A percentile compares a stretch with the other conserved stretches of the same genome.
Evolutionary conservation across 441 rosid species (phyloP).

Genomic region (Croton laevigatus): DNA sequence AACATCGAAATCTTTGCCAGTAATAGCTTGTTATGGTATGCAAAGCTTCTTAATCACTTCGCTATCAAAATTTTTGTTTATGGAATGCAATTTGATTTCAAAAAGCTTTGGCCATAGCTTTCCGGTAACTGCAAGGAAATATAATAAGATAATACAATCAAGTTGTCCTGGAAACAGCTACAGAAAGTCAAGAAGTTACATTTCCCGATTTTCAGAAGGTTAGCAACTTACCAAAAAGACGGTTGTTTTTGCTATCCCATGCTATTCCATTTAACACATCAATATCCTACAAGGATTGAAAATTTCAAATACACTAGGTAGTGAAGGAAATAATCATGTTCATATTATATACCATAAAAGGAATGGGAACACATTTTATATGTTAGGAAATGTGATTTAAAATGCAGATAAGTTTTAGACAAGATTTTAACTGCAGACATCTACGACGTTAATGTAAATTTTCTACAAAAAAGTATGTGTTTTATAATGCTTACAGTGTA

Average conservation of each 20-base stretch:
- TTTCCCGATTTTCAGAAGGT: background rate
- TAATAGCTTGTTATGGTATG: conserved; percentile 29
- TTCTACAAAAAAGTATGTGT: background rate
- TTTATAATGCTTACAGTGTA: conserved; percentile 43
- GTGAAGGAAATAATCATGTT: conserved; percentile 1
- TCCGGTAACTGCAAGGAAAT: conserved; percentile 70
- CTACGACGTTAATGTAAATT: background rate
- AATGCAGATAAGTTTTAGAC: background rate
- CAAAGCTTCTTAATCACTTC: conserved; percentile 47
- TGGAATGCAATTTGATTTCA: conserved; percentile 60
- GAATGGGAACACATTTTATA: background rate
- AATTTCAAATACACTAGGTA: conserved; percentile 1
- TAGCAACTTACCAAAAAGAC: conserved; percentile 70
- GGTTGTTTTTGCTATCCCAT: conserved; percentile 63
- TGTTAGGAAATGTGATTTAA: background rate
- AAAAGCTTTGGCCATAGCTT: conserved; percentile 88
- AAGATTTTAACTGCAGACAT: background rate
- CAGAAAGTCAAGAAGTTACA: background rate
- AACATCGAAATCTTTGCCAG: background rate
- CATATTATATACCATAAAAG: background rate
- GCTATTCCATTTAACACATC: conserved; percentile 98
- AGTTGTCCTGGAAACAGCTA: background rate
- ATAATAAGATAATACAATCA: background rate
- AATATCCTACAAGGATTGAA: conserved; percentile 42
- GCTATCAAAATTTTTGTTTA: conserved; percentile 21